A percentile compares a stretch with the other conserved stretches of the same genome.
phyloP scores from a whole-genome alignment of 2,329 filamentous ascomycete genomes.

The Pseudogymnoascus sp. region DNA sequence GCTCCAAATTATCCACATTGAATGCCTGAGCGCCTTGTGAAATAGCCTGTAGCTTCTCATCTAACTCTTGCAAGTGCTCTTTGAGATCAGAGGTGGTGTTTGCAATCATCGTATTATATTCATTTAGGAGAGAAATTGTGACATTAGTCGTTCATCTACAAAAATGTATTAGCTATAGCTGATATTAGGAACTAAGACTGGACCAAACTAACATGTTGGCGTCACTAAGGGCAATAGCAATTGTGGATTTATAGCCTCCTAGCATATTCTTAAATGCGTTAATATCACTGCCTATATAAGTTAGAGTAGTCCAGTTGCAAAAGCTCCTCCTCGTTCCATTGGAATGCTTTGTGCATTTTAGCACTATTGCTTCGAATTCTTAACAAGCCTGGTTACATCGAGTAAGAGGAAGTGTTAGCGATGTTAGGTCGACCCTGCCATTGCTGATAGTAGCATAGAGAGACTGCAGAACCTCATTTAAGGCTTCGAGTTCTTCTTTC shows the following conservation, averaged over 20 bases:
- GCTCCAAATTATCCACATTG: constrained; percentile 12
- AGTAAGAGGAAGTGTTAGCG: neutral
- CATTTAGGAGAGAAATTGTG: constrained; percentile 14
- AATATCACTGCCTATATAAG: neutral
- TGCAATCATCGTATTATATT: constrained; percentile 28
- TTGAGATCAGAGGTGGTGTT: constrained; percentile 28
- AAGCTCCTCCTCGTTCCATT: neutral
- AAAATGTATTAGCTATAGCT: neutral
- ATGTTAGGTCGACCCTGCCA: neutral
- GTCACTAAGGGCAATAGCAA: neutral
- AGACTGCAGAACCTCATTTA: neutral
- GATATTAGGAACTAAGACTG: neutral
- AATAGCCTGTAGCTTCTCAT: constrained; percentile 19
- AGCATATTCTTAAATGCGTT: neutral
- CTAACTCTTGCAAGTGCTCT: constrained; percentile 25
- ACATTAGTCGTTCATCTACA: neutral
- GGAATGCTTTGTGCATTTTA: neutral
- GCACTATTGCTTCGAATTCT: neutral
- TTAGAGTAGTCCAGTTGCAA: neutral
- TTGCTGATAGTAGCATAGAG: neutral
- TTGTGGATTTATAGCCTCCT: neutral
- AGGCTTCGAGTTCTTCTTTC: neutral
- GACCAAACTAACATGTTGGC: neutral
- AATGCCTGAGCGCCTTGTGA: constrained; percentile 12
- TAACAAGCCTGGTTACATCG: neutral